Base-by-base conservation (phyloP, 305 asterid genomes). In the Striga hermonthica region DNA sequence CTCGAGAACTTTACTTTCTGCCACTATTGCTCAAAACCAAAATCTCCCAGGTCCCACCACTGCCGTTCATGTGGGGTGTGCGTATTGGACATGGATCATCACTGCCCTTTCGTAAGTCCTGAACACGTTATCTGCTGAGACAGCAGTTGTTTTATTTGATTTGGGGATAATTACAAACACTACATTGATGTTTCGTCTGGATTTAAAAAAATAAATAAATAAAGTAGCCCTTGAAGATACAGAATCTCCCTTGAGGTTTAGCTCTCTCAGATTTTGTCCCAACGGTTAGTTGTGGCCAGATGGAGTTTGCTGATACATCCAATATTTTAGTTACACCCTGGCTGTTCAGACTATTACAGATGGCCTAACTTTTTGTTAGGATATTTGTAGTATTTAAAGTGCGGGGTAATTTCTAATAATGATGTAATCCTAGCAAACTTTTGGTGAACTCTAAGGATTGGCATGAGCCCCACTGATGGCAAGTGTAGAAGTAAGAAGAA, bases 21-120 rank as follows among this genome's bases (percentile, higher is more conserved):
- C 68, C 80, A 78, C 61, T 74, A 72, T 70, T 89, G 97, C 73
- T 86, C 90, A 61, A 92, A 79, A 82, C 98, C 98, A 8, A 92
- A 92, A 76, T 82, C 97, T 34, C 86, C 97, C 31, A 73, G 90
- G 73, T 78, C 95, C 6, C 98, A 92, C 76, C 98, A 92, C 62
- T 92, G 98, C 66, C 87, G 95, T 53, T 84, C 98, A 3, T 92
- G 98, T 66, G 95, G 97, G 64, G 84, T 74, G 66, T 92, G 98
- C 65, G 74, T 92, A 73, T 58, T 84, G 77, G 93, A 87, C 80
- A 92, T 89, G 97, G 97, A 92, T 81, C 98, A 92, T 84, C 98
- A 92, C 76, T 92, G 98, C 80, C 97, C 98, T 73, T 92, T 92
- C 72, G 98, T 92, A 80, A 87, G 96, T 83, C 63, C 69, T 65